These are phyloP conservation scores for Sophora flavescens DNA, from an alignment of 306 rosid genomes.

Conservation along the genomic window DNA sequence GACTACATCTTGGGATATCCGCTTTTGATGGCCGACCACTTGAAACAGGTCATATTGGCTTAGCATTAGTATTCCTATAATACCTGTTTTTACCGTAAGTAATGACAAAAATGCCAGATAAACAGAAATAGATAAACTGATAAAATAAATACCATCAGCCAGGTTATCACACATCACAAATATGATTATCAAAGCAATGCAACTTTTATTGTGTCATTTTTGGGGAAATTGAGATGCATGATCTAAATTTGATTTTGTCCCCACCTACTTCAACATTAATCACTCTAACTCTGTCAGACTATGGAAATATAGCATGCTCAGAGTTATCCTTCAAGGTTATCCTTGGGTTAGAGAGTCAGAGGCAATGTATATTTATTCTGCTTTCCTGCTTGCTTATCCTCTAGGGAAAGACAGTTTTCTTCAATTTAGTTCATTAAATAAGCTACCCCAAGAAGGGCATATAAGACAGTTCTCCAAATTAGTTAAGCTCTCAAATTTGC, in stretches of 20 bases:
- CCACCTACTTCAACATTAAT: background rate
- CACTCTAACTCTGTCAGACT: background rate
- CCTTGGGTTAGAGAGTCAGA: too few species aligned
- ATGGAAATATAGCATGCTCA: too few species aligned
- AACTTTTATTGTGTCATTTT: background rate
- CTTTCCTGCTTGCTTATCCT: too few species aligned
- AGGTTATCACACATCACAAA: background rate
- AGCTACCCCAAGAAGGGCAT: too few species aligned
- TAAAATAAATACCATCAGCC: background rate
- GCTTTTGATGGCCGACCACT: slow-evolving; percentile 76
- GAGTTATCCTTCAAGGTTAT: background rate
- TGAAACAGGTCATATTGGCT: slow-evolving; percentile 73
- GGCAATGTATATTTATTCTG: too few species aligned
- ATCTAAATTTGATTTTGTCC: slow-evolving; percentile 10
- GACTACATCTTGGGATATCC: slow-evolving; percentile 54
- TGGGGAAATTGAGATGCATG: background rate
- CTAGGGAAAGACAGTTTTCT: too few species aligned
- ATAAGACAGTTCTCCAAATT: too few species aligned
- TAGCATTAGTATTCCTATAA: slow-evolving; percentile 60
- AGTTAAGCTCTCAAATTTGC: too few species aligned
- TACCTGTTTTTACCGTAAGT: slow-evolving; percentile 58
- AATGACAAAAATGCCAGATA: background rate
- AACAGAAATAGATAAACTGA: background rate
- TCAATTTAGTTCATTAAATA: too few species aligned
- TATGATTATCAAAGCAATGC: background rate